Base-by-base conservation (phyloP, 805 yeast species). In the Maudiozyma turicensis region DNA sequence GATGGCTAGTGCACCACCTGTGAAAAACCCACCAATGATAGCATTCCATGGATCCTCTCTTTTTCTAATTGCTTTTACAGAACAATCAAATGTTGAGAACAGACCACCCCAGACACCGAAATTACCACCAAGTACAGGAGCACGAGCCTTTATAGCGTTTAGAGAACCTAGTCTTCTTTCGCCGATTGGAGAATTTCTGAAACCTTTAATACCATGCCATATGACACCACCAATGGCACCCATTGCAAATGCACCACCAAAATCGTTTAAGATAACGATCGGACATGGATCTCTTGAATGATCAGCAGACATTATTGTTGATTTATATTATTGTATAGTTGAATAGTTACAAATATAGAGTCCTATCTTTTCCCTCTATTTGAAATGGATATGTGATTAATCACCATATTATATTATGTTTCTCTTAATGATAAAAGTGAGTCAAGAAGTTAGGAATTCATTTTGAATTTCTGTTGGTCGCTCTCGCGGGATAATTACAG, bases 241-340 rank as follows among this genome's bases (percentile, higher is more conserved):
- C 98, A 93, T 91, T 63, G 98, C 83, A 64, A 90, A 93, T 50
- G 99, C 98, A 68, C 97, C 98, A 66, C 99, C 99, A 62, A 93
- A 93, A 74, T 93, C 99, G 71, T 84, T 91, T 57, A 93, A 73
- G 57, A 93, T 88, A 51, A 93, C 97, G 57, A 91, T 78, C 50
- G 99, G 99, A 73, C 99, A 93, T 60, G 99, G 99, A 68, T 93
- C 99, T 80, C 98, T 86, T 42, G 96, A 81, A 71, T 93, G 98
- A 73, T 93, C 99, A 49, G 96, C 95, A 44, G 95, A 84, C 90
- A 85, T 32, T 20, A 15, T 38, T 38, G 37, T n/a, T 11, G n/a
- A n/a, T 3, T 14, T 38, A 42, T 37, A 29, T 10, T 41, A 29
- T 28, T 15, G 42, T 13, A 29, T 39, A 39, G 15, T 15, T 39